A percentile compares a stretch with the other conserved stretches of the same genome.
Conservation (phyloP, 2,329 filamentous ascomycete genomes). For the Cadophora sp. region DNA sequence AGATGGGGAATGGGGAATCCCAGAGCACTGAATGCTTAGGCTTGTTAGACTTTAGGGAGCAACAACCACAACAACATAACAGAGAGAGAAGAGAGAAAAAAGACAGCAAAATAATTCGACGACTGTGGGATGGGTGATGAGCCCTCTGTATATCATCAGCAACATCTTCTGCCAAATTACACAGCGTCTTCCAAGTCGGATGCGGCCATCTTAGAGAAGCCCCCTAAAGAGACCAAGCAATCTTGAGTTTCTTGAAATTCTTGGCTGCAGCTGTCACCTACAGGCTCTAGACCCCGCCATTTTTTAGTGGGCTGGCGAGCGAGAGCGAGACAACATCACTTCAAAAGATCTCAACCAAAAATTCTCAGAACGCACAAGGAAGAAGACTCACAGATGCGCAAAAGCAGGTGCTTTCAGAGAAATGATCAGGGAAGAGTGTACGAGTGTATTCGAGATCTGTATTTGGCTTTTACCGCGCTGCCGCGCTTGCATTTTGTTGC, state of each 20-base stretch:
- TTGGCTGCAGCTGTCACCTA: slow-evolving; percentile 17
- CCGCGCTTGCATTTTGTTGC: slow-evolving; percentile 12
- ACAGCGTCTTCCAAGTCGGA: slow-evolving; percentile 11
- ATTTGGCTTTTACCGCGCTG: not conserved
- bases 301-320: not conserved
- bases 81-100: not conserved
- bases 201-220: not conserved
- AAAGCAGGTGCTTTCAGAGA: not conserved
- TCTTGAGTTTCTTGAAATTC: slow-evolving; percentile 16
- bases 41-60: not conserved
- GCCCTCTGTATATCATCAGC: not conserved
- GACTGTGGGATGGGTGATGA: not conserved
- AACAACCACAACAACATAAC: not conserved
- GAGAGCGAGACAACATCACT: slow-evolving; percentile 8
- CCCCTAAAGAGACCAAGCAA: slow-evolving; percentile 9
- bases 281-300: slow-evolving; percentile 1
- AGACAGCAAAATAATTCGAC: not conserved
- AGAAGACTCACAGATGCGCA: not conserved
- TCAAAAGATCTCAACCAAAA: not conserved
- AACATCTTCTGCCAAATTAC: slow-evolving; percentile 5
- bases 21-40: not conserved
- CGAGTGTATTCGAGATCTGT: not conserved
- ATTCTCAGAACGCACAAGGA: not conserved
- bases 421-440: not conserved
- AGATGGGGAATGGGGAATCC: slow-evolving; percentile 11